Conservation (phyloP, 352 stramenopile species). For the Globisporangium splendens region DNA sequence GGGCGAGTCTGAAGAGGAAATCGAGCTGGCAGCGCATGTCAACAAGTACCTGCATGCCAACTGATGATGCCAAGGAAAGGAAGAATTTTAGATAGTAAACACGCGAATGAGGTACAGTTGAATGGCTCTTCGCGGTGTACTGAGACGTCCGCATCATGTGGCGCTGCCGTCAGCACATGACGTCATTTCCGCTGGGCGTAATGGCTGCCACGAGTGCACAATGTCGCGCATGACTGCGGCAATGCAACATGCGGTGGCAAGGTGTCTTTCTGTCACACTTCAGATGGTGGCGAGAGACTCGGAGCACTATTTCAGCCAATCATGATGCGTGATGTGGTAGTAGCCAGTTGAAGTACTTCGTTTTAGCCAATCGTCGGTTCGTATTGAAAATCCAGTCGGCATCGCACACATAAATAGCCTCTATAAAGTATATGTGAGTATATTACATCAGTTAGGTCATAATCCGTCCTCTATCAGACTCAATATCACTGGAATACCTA, state of each 20-base stretch:
- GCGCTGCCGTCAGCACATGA: too few species aligned
- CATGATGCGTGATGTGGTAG: neutral
- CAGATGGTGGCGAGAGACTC: too few species aligned
- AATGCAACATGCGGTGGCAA: too few species aligned
- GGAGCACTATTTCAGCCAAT: conserved; percentile 5
- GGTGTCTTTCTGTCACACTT: too few species aligned
- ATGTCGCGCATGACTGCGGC: too few species aligned
- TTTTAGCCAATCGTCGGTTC: conserved; percentile 8
- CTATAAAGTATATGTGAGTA: neutral
- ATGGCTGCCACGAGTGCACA: too few species aligned
- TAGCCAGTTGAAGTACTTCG: conserved; percentile 9
- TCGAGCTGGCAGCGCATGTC: conserved; percentile 58
- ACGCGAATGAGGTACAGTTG: too few species aligned
- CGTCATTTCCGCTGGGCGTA: too few species aligned
- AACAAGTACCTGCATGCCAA: conserved; percentile 48
- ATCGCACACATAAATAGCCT: neutral
- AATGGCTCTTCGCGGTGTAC: too few species aligned
- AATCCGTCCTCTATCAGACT: neutral
- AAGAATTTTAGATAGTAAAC: neutral
- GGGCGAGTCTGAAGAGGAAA: conserved; percentile 72
- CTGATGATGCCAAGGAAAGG: conserved; percentile 10
- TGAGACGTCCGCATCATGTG: too few species aligned
- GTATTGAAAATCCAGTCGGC: conserved; percentile 8
- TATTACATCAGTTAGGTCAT: neutral
- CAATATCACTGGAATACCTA: neutral